These are phyloP conservation scores for Ophiostoma ips DNA, from an alignment of 2,329 filamentous ascomycete genomes.

Conservation along the genomic window DNA sequence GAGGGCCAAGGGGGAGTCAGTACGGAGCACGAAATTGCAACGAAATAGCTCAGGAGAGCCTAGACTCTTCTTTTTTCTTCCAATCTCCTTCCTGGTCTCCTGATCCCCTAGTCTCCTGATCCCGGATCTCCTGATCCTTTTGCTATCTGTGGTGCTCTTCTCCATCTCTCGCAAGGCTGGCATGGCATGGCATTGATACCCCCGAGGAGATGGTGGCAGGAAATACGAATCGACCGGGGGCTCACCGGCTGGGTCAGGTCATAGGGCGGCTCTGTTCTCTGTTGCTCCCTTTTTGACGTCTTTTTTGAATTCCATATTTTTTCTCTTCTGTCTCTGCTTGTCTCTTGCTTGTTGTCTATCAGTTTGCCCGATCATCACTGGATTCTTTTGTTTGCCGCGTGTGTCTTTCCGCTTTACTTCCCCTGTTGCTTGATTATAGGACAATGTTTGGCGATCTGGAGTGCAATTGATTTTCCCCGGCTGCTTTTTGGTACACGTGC, in stretches of 20 bases:
- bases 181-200: too few relatives aligned
- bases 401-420: neutral
- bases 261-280: slow-evolving; percentile 12
- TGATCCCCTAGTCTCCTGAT: too few relatives aligned
- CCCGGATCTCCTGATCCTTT: too few relatives aligned
- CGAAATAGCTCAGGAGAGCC: too few relatives aligned
- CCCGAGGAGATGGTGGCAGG: too few relatives aligned
- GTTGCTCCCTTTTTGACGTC: slow-evolving; percentile 12
- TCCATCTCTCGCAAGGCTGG: too few relatives aligned
- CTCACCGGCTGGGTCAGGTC: neutral
- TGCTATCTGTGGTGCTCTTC: neutral
- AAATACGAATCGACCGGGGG: too few relatives aligned
- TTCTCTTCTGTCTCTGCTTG: neutral
- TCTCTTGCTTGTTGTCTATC: neutral
- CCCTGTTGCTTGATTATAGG: slow-evolving; percentile 27
- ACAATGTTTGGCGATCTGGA: slow-evolving; percentile 35
- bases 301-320: neutral
- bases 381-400: neutral
- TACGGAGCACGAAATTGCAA: too few relatives aligned
- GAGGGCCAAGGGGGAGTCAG: too few relatives aligned
- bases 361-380: neutral
- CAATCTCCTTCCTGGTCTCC: too few relatives aligned
- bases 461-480: slow-evolving; percentile 27
- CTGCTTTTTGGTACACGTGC: neutral
- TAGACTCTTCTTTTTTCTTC: too few relatives aligned